phyloP scores from a whole-genome alignment of 2,329 filamentous ascomycete species.

The Colletotrichum endophyticum region DNA sequence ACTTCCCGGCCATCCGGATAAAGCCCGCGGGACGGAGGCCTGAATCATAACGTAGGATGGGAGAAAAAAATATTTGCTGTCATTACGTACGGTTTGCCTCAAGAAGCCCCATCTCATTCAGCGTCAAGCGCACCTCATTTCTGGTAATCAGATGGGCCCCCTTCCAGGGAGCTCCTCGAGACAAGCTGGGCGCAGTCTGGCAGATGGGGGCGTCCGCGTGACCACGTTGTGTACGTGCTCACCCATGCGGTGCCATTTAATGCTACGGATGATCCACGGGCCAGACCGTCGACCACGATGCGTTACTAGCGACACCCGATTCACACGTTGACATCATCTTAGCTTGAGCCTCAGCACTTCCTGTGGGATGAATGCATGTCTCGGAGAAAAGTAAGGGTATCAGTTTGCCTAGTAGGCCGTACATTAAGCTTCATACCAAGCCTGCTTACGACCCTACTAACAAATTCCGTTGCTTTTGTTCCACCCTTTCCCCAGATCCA shows the following conservation, averaged over 20 bases:
- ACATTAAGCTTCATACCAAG: neutral
- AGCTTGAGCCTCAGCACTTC: neutral
- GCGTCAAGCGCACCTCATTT: neutral
- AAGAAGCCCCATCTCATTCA: neutral
- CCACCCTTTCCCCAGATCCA: neutral
- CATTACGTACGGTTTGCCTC: conserved; percentile 1
- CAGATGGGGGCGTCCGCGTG: conserved; percentile 10
- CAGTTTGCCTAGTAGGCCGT: neutral
- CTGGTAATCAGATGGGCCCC: neutral
- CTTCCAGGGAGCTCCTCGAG: neutral
- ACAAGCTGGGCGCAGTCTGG: conserved; percentile 2
- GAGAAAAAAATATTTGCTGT: neutral
- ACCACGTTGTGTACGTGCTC: neutral
- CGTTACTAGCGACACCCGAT: neutral
- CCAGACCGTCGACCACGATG: neutral
- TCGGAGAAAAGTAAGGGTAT: neutral
- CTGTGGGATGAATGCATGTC: neutral
- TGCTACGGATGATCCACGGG: conserved; percentile 12
- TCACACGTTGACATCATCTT: conserved; percentile 12
- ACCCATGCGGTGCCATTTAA: neutral
- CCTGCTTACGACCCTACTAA: neutral
- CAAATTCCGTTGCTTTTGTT: neutral
- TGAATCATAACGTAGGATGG: neutral
- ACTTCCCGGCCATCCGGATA: neutral
- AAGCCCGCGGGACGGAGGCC: neutral